Evolutionary conservation across 768 basidiomycete genomes (phyloP), one percentile per base, ranked within the genome.

Genomic region (Agaricus sinodeliciosus): DNA sequence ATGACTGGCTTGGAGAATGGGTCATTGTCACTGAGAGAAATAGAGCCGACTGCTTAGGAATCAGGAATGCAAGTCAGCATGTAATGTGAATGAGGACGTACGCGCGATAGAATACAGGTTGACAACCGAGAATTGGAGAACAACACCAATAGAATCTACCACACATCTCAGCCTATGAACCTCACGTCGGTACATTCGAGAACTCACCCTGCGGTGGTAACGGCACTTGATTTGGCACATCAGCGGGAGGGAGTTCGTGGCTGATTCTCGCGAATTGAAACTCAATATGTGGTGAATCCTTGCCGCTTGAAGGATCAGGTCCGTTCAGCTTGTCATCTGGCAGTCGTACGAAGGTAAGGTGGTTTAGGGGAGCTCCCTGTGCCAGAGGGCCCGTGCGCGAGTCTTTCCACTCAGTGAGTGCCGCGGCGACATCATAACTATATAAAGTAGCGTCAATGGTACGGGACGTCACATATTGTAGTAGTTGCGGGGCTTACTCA

Each of bases 251-350:
- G 7, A 18, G 37, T 1, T 40, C 28, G 8, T 36, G 27, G 25
- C 39, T 28, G 16, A 54, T 55, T 31, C 48, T 40, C n/a, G 37
- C 43, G 43, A 59, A 57, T 5, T 51, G 18, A 41, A 59, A 48
- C 39, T 59, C 58, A 16, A 59, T 36, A 22, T 59, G 58, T 11
- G 56, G 31, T 1, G 50, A 43, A 13, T 57, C 48, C 15, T 51
- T 49, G 28, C 56, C 58, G 4, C 45, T 22, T 2, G 58, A 47
- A 1, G 58, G 52, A 15, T 59, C 58, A 3, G 11, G 18, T 25
- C 49, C 43, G 13, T 43, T 49, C 22, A 49, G 48, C 34, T 47
- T 18, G 16, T 54, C 52, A 9, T 47, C 28, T 3, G 56, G 53
- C 18, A 59, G 50, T 18, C 58, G 49, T 18, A 59, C 45, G 35